A percentile compares a stretch with the other conserved stretches of the same genome.
phyloP scores from a whole-genome alignment of 331 rosid genomes.

The Quercus phellos region DNA sequence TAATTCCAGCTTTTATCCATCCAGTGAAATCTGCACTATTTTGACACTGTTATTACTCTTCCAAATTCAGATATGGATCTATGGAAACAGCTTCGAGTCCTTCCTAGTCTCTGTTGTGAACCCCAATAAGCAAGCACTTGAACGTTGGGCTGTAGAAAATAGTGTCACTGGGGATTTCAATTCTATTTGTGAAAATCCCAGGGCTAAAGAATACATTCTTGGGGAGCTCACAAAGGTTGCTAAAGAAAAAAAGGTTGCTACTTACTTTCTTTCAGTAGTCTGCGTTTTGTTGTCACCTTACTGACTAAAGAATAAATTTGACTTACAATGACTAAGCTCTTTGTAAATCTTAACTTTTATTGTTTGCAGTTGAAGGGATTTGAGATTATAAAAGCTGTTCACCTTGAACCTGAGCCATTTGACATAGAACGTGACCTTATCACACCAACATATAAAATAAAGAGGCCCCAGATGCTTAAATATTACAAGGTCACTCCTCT shows the following conservation, averaged over 20 bases:
- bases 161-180: conserved; percentile 61
- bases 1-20: conserved; percentile 13
- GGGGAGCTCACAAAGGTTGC: conserved; percentile 68
- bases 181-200: conserved; percentile 63
- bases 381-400: conserved; percentile 74
- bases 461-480: conserved; percentile 92
- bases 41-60: conserved; percentile 14
- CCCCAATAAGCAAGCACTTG: conserved; percentile 65
- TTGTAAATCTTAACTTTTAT: conserved; percentile 15
- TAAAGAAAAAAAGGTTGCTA: conserved; percentile 77
- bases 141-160: conserved; percentile 80
- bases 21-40: conserved; percentile 10
- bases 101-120: conserved; percentile 80
- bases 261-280: conserved; percentile 21
- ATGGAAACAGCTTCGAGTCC: conserved; percentile 94
- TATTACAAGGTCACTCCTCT: conserved; percentile 61
- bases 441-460: conserved; percentile 94
- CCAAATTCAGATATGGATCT: conserved; percentile 78
- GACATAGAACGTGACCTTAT: conserved; percentile 97
- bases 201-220: conserved; percentile 57
- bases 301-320: not conserved
- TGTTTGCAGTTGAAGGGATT: conserved; percentile 88
- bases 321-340: conserved; percentile 15
- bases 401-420: conserved; percentile 81
- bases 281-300: not conserved